Evolutionary conservation across 306 rosid species (phyloP).

Genomic region (Cicer bijugum): DNA sequence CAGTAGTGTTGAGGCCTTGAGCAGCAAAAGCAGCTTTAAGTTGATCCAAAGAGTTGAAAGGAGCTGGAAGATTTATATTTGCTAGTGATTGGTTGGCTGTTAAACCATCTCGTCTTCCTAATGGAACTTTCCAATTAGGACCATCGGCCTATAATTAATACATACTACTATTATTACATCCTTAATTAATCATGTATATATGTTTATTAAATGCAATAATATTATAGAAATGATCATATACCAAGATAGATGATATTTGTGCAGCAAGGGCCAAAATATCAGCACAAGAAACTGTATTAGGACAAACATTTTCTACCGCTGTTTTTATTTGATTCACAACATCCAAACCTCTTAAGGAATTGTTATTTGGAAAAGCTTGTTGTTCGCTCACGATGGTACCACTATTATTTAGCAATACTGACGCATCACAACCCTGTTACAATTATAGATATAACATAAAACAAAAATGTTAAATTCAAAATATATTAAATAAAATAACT

Average conservation of each 20-base stretch:
- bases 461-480: background rate
- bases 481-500: background rate
- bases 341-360: slow-evolving; percentile 63
- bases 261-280: slow-evolving; percentile 69
- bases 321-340: slow-evolving; percentile 60
- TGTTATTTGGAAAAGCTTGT: slow-evolving; percentile 45
- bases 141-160: slow-evolving; percentile 48
- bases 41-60: slow-evolving; percentile 25
- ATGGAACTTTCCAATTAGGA: slow-evolving; percentile 48
- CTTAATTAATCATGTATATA: no score
- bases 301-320: slow-evolving; percentile 54
- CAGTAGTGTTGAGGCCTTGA: slow-evolving; percentile 53
- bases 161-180: background rate
- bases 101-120: slow-evolving; percentile 62
- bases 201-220: background rate
- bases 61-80: slow-evolving; percentile 48
- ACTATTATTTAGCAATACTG: slow-evolving; percentile 57
- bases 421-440: slow-evolving; percentile 67
- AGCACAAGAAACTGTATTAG: slow-evolving; percentile 60
- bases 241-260: slow-evolving; percentile 52
- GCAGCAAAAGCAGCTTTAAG: slow-evolving; percentile 36
- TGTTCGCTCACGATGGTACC: slow-evolving; percentile 56
- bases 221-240: slow-evolving; percentile 4
- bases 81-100: slow-evolving; percentile 51
- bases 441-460: background rate